phyloP scores from a whole-genome alignment of 1,284 basidiomycete genomes.

The Taiwanofungus camphoratus region DNA sequence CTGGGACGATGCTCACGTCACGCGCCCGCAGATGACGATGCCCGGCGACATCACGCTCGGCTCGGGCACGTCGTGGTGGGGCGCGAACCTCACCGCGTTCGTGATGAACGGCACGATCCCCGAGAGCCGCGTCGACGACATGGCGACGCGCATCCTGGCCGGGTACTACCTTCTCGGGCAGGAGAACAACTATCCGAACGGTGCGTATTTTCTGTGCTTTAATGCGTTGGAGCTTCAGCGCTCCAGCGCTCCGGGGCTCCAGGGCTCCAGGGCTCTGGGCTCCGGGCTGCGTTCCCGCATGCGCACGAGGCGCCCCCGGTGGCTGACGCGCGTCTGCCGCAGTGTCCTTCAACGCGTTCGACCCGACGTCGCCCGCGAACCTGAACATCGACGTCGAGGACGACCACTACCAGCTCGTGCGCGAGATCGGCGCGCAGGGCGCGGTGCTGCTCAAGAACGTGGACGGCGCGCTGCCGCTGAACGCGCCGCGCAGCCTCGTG shows the following conservation, averaged over 20 bases:
- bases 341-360: slow-evolving; percentile 58
- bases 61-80: slow-evolving; percentile 51
- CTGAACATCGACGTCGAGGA: slow-evolving; percentile 69
- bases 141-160: slow-evolving; percentile 61
- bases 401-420: slow-evolving; percentile 68
- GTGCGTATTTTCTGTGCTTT: slow-evolving; percentile 8
- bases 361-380: slow-evolving; percentile 49
- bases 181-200: slow-evolving; percentile 53
- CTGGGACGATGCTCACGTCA: background rate
- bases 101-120: slow-evolving; percentile 69
- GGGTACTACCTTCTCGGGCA: slow-evolving; percentile 60
- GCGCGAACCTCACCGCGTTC: slow-evolving; percentile 56
- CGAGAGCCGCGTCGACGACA: slow-evolving; percentile 59
- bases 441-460: slow-evolving; percentile 82
- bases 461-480: slow-evolving; percentile 59
- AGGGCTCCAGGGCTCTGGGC: background rate
- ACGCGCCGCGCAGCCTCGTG: slow-evolving; percentile 50
- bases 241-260: background rate
- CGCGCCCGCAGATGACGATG: slow-evolving; percentile 51
- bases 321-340: background rate
- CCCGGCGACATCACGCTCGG: slow-evolving; percentile 61
- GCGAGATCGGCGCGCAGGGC: slow-evolving; percentile 71
- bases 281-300: background rate
- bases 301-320: background rate
- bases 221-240: no score